Base-by-base conservation (phyloP, 2,329 filamentous ascomycete species). In the Apiospora aurea region DNA sequence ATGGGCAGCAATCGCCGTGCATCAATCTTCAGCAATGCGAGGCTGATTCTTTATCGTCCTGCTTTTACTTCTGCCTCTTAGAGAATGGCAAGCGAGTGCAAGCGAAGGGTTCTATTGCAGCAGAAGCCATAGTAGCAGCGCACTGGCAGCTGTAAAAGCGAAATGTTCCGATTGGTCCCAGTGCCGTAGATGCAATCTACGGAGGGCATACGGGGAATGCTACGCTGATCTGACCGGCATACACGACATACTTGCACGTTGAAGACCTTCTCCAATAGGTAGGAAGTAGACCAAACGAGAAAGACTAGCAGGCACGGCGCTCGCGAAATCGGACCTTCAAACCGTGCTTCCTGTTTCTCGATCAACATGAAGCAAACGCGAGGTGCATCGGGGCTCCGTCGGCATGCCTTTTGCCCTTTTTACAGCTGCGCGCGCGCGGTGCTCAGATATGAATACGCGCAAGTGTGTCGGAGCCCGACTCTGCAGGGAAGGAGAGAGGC, bases 231-330 rank as follows among this genome's bases (percentile, higher is more conserved):
- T 61, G 16, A 29, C 51, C 21, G 29, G 16, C 29, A 10, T 29
- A 38, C 7, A 38, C 34, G 34, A 38, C 34, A 38, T 53, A 53
- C 24, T 2, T 53, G 13, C n/a, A n/a, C n/a, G 13, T 26, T 16
- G 24, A 29, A 29, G 53, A 61, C 53, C 57, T 64, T 64, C 57
- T 64, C n/a, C 34, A 61, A 61, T 61, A 61, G 53, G 53, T 34
- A 61, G 53, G 53, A 61, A 38, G 29, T 61, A 38, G 29, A 34
- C 26, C 8, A n/a, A 11, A 34, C 53, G 53, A 34, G 53, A 38
- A 21, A 61, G 18, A 57, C 51, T 13, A 34, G 26, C 51, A 51
- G 26, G 51, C 26, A 21, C 5, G 13, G 13, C 41, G 41, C 3
- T 18, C 14, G 26, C 51, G 26, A n/a, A 49, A 49, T n/a, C 46